Base-by-base conservation (phyloP, 2,329 filamentous ascomycete species). In the Sporothrix inflata region DNA sequence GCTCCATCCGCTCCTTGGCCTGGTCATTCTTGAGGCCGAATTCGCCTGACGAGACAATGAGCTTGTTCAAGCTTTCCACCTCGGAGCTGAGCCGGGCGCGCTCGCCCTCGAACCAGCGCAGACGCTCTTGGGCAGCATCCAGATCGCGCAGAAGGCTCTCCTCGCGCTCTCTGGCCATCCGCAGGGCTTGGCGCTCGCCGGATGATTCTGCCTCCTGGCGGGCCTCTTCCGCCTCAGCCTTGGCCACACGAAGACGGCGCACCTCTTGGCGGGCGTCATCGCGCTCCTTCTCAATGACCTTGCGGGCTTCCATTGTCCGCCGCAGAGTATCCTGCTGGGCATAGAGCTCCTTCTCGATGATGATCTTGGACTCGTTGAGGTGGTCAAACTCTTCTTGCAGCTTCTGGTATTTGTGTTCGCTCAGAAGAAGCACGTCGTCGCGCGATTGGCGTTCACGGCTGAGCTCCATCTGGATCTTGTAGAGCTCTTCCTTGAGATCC, bases 281-380 rank as follows among this genome's bases (percentile, higher is more conserved):
- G 2, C 94, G 92, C 78, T 97, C 94, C 75, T 91, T 89, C 79
- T 99, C 95, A 0, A 93, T 93, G 5, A 89, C 88, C 5, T 90
- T 86, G 42, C 93, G 89, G 63, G 93, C 91, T 80, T 97, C 94
- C 76, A 92, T 93, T 12, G 94, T 93, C 71, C 95, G 90, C 49
- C 96, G 90, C 61, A 98, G 87, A 12, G 93, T 92, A 79, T 99
- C 95, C 80, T 98, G 94, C 79, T 98, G 95, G 5, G 93, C 91
- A 79, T 98, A 98, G 80, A 99, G 91, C 81, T 98, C 95, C 81
- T 98, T 98, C 81, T 99, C 95, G 75, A 99, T 97, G 63, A 91
- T 97, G 77, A 98, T 97, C 81, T 99, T 99, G 38, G 94, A 91
- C 75, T 98, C 94, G 77, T 97, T 97, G 45, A 98, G 86, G 45